Evolutionary conservation across 768 basidiomycete genomes (phyloP).

Genomic region (Trametes maxima): DNA sequence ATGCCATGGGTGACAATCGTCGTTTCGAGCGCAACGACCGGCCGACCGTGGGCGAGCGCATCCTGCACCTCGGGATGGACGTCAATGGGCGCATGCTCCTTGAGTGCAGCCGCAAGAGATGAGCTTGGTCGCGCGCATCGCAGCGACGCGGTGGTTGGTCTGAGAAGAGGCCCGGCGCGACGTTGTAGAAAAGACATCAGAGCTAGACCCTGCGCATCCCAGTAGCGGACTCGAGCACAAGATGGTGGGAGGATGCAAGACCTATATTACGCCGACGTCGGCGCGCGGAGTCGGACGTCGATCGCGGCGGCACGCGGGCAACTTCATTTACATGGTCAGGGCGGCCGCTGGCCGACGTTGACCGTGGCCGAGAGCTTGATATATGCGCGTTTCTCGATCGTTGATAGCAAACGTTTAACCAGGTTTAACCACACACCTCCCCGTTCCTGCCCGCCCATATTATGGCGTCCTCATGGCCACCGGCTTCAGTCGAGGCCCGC

Average conservation of each 20-base stretch:
- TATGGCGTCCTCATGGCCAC: slow-evolving; percentile 13
- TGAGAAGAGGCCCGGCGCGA: slow-evolving; percentile 19
- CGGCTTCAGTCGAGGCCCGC: slow-evolving; percentile 45
- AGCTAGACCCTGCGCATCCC: background rate
- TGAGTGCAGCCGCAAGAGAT: slow-evolving; percentile 27
- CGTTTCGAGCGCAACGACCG: slow-evolving; percentile 91
- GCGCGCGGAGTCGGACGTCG: background rate
- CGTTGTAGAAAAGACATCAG: slow-evolving; percentile 20
- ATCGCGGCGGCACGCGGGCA: background rate
- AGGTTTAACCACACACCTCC: background rate
- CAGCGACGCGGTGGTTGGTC: slow-evolving; percentile 5
- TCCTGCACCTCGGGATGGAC: slow-evolving; percentile 83
- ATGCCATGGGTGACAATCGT: slow-evolving; percentile 93
- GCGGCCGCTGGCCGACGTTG: background rate
- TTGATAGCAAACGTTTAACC: background rate
- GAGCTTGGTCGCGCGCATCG: slow-evolving; percentile 14
- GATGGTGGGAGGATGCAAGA: background rate
- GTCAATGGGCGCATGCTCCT: slow-evolving; percentile 48
- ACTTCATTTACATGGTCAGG: background rate
- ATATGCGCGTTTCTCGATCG: slow-evolving; percentile 3
- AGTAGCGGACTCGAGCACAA: background rate
- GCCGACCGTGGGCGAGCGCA: slow-evolving; percentile 62
- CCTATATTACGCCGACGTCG: background rate
- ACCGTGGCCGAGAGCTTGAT: slow-evolving; percentile 4
- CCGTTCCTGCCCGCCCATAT: background rate